Conservation (phyloP, 768 basidiomycete genomes). For the Lactifluus rugatus region DNA sequence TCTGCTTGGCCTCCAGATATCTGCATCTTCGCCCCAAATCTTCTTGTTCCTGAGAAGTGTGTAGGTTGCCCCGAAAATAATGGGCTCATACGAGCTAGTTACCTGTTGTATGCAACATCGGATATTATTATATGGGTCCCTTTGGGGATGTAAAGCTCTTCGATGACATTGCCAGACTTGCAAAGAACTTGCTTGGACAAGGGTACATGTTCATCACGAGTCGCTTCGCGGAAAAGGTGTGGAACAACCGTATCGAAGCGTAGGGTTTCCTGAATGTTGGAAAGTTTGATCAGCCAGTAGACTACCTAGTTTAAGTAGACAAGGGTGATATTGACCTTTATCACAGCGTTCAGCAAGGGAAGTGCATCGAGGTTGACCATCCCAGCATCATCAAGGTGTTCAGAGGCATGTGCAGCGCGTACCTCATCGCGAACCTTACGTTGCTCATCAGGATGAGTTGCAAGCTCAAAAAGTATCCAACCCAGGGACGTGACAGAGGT, state of each 20-base stretch:
- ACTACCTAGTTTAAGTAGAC: not conserved
- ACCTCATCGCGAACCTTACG: constrained; percentile 17
- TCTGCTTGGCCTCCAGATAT: constrained; percentile 11
- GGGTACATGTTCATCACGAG: constrained; percentile 22
- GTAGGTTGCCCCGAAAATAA: not conserved
- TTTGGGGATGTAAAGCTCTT: constrained; percentile 1
- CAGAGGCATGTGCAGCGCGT: not conserved
- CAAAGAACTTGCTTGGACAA: constrained; percentile 6
- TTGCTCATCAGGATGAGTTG: constrained; percentile 4
- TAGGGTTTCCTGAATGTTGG: constrained; percentile 20
- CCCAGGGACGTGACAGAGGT: constrained; percentile 9
- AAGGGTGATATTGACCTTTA: constrained; percentile 11
- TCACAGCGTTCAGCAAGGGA: constrained; percentile 12
- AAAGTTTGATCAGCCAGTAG: not conserved
- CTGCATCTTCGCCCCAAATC: constrained; percentile 12
- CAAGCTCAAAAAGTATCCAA: constrained; percentile 16
- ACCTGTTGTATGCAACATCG: constrained; percentile 13
- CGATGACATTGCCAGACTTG: constrained; percentile 1
- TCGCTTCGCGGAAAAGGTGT: constrained; percentile 15
- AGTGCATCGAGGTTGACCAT: not conserved
- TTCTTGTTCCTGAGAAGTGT: not conserved
- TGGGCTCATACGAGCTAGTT: not conserved
- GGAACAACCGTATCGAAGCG: constrained; percentile 21
- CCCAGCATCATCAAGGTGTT: not conserved
- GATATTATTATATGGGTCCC: constrained; percentile 8